phyloP scores from a whole-genome alignment of 768 basidiomycete species.

The Xerocomus brunneocitrinus region DNA sequence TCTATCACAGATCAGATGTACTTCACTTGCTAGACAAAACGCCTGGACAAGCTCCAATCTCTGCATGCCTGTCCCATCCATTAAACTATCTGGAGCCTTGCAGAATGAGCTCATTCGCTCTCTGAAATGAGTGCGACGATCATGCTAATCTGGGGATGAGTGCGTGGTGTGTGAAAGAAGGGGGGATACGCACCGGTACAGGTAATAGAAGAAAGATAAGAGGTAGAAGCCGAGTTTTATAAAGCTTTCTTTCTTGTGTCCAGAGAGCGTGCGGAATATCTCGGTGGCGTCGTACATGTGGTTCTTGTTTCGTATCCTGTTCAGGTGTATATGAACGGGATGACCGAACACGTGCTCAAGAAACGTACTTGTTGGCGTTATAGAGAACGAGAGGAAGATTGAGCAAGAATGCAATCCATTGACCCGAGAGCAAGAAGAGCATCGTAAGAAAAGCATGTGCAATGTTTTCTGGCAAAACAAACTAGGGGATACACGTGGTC shows the following conservation, averaged over 20 bases:
- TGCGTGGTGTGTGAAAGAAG: background rate
- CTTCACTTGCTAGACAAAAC: slow-evolving; percentile 5
- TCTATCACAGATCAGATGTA: slow-evolving; percentile 15
- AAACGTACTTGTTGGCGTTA: slow-evolving; percentile 89
- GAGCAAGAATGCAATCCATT: slow-evolving; percentile 90
- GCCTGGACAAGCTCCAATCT: slow-evolving; percentile 1
- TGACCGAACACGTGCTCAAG: background rate
- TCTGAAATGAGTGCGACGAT: slow-evolving; percentile 83
- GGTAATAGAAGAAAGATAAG: slow-evolving; percentile 88
- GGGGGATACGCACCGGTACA: slow-evolving; percentile 64
- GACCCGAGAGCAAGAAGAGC: slow-evolving; percentile 90
- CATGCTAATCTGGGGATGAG: slow-evolving; percentile 51
- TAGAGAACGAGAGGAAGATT: slow-evolving; percentile 86
- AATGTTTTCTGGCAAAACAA: slow-evolving; percentile 94
- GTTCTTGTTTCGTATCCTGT: slow-evolving; percentile 83
- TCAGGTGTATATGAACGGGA: background rate
- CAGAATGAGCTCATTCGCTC: slow-evolving; percentile 44
- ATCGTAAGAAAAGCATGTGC: slow-evolving; percentile 89
- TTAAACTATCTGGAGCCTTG: background rate
- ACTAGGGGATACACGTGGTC: slow-evolving; percentile 45
- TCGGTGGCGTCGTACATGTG: slow-evolving; percentile 99
- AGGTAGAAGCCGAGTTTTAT: slow-evolving; percentile 93
- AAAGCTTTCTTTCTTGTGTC: slow-evolving; percentile 95
- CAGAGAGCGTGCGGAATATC: slow-evolving; percentile 91
- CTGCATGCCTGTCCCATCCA: background rate